These are phyloP conservation scores for Metarhizium brunneum DNA, from an alignment of 2,329 filamentous ascomycete genomes.

Conservation along the genomic window DNA sequence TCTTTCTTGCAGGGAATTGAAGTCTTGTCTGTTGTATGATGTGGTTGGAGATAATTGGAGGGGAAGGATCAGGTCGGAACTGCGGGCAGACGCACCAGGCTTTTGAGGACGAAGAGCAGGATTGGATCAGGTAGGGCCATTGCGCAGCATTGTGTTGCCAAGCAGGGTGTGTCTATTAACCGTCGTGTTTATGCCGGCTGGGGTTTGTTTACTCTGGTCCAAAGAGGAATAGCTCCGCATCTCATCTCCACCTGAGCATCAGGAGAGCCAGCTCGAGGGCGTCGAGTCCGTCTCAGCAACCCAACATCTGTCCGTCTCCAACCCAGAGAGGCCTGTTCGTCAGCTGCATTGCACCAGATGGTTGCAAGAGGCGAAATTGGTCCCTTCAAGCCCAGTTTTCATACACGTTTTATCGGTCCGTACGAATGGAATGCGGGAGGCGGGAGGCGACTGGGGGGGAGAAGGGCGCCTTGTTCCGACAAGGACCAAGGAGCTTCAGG, in stretches of 20 bases:
- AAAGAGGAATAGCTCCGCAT: conserved; percentile 14
- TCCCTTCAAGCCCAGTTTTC: neutral
- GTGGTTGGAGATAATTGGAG: conserved; percentile 31
- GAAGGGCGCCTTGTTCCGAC: neutral
- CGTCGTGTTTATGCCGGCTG: conserved; percentile 12
- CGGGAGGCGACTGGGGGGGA: neutral
- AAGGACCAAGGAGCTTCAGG: neutral
- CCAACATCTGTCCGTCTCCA: conserved; percentile 3
- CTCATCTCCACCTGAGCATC: conserved; percentile 9
- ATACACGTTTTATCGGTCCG: neutral
- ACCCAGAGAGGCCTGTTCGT: neutral
- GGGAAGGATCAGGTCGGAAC: conserved; percentile 18
- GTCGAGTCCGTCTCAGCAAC: conserved; percentile 7
- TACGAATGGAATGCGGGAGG: conserved; percentile 7
- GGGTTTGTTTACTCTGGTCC: conserved; percentile 17
- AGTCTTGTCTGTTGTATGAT: conserved; percentile 18
- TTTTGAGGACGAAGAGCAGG: conserved; percentile 29
- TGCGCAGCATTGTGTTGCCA: conserved; percentile 7
- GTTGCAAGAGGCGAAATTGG: neutral
- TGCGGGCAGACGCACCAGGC: conserved; percentile 23
- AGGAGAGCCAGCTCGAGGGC: neutral
- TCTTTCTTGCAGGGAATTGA: conserved; percentile 13
- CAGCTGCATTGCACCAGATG: neutral
- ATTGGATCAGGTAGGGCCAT: conserved; percentile 15
- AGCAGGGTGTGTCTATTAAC: conserved; percentile 17